Evolutionary conservation across 2,329 filamentous ascomycete genomes (phyloP).

Genomic region (Fusarium torulosum): DNA sequence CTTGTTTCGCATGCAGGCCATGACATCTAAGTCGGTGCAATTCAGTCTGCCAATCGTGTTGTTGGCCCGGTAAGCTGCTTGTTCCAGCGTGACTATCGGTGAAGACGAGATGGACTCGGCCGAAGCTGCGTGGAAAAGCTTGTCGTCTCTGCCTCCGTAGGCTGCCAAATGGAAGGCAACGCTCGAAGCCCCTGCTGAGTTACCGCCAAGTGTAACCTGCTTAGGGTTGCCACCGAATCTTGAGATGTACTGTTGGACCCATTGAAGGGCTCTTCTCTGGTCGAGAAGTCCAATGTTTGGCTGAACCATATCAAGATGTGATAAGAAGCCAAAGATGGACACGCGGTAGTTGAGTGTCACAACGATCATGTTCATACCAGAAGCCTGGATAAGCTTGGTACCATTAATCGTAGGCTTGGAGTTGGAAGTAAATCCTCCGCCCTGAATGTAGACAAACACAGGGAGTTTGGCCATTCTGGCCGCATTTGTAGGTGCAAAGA

Average conservation of each 20-base stretch:
- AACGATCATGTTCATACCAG: conserved; percentile 72
- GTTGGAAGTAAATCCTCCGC: conserved; percentile 69
- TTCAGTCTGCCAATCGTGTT: conserved; percentile 59
- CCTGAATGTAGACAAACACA: conserved; percentile 71
- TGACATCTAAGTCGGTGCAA: conserved; percentile 55
- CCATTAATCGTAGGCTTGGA: conserved; percentile 68
- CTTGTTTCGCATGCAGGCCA: conserved; percentile 62
- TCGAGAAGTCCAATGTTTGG: conserved; percentile 79
- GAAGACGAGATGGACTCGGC: conserved; percentile 66
- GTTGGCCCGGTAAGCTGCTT: conserved; percentile 66
- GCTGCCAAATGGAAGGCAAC: conserved; percentile 72
- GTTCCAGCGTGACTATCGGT: conserved; percentile 58
- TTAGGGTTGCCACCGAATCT: conserved; percentile 76
- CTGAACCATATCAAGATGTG: conserved; percentile 66
- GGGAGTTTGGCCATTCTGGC: conserved; percentile 66
- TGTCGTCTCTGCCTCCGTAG: conserved; percentile 61
- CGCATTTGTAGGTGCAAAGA: conserved; percentile 69
- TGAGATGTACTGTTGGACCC: conserved; percentile 74
- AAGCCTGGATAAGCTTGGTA: conserved; percentile 66
- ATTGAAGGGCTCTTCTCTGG: conserved; percentile 75
- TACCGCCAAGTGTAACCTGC: conserved; percentile 76
- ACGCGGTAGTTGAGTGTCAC: conserved; percentile 83
- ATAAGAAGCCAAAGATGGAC: conserved; percentile 78
- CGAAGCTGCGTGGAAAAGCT: conserved; percentile 64
- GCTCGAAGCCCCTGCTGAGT: conserved; percentile 74